These are phyloP conservation scores for Aureobasidium subglaciale DNA, from an alignment of 2,329 filamentous ascomycete genomes.

Conservation along the genomic window DNA sequence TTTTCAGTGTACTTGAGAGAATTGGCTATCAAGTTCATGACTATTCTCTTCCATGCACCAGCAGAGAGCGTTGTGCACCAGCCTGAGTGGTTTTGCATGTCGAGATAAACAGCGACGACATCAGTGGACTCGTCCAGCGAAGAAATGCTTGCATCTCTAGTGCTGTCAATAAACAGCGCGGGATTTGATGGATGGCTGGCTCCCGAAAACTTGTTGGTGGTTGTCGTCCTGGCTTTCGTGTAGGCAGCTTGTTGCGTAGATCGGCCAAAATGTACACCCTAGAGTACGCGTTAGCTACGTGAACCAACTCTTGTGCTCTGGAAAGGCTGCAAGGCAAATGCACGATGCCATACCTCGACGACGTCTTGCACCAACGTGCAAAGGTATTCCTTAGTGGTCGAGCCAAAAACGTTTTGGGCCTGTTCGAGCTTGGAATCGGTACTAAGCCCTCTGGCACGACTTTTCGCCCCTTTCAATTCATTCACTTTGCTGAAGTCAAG, in stretches of 20 bases:
- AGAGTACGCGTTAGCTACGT: too few species aligned
- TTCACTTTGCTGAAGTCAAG: slow-evolving; percentile 17
- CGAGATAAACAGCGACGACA: not conserved
- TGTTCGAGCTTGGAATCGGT: not conserved
- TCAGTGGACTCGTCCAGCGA: not conserved
- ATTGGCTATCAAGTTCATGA: slow-evolving; percentile 43
- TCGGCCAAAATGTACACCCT: not conserved
- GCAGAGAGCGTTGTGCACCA: not conserved
- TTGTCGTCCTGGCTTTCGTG: not conserved
- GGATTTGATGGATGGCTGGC: not conserved
- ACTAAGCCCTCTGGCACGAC: not conserved
- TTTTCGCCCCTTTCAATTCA: slow-evolving; percentile 8
- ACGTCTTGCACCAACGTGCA: not conserved
- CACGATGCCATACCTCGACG: too few species aligned
- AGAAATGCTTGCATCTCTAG: not conserved
- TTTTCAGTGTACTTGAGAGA: slow-evolving; percentile 38
- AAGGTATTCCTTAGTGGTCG: not conserved
- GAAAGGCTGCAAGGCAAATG: too few species aligned
- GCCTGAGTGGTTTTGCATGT: not conserved
- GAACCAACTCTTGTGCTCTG: too few species aligned
- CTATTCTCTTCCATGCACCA: slow-evolving; percentile 33
- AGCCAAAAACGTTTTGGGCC: not conserved
- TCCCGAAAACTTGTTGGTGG: not conserved
- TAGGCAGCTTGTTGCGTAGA: not conserved
- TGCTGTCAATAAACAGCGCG: not conserved